phyloP scores from a whole-genome alignment of 306 rosid genomes.

The Lagenaria siceraria region DNA sequence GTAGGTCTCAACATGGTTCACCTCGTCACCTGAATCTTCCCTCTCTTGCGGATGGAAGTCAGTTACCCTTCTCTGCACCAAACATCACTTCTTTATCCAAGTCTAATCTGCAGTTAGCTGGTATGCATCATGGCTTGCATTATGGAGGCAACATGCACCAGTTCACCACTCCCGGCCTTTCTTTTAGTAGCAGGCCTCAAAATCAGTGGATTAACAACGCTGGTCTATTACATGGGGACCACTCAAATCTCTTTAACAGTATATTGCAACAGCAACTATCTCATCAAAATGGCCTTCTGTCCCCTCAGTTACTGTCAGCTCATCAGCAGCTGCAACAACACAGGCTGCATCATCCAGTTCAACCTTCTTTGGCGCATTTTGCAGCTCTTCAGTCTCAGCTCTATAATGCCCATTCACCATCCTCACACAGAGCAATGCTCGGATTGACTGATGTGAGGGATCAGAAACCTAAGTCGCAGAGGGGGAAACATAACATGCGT shows the following conservation, averaged over 20 bases:
- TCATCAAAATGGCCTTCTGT: slow-evolving; percentile 34
- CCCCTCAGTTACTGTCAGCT: slow-evolving; percentile 40
- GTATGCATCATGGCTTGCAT: slow-evolving; percentile 38
- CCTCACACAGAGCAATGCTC: slow-evolving; percentile 71
- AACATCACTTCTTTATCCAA: slow-evolving; percentile 37
- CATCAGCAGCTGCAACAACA: slow-evolving; percentile 46
- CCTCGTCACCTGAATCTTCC: slow-evolving; percentile 41
- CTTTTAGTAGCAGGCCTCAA: slow-evolving; percentile 32
- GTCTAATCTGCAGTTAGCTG: slow-evolving; percentile 41
- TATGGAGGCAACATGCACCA: slow-evolving; percentile 53
- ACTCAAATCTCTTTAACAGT: slow-evolving; percentile 28
- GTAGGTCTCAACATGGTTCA: slow-evolving; percentile 39
- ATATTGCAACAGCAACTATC: slow-evolving; percentile 79
- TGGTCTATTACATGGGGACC: slow-evolving; percentile 42
- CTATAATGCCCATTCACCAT: slow-evolving; percentile 44
- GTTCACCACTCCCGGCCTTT: slow-evolving; percentile 21
- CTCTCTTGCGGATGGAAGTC: slow-evolving; percentile 37
- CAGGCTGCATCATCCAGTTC: slow-evolving; percentile 41
- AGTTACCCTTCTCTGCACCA: slow-evolving; percentile 35
- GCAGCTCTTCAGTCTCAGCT: slow-evolving; percentile 40
- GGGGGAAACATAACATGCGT: slow-evolving; percentile 44
- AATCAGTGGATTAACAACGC: slow-evolving; percentile 47
- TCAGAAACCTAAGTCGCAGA: slow-evolving; percentile 55
- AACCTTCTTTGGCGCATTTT: slow-evolving; percentile 36
- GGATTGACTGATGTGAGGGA: slow-evolving; percentile 70